Conservation (phyloP, 148 eudicot species). For the Euryodendron excelsum region DNA sequence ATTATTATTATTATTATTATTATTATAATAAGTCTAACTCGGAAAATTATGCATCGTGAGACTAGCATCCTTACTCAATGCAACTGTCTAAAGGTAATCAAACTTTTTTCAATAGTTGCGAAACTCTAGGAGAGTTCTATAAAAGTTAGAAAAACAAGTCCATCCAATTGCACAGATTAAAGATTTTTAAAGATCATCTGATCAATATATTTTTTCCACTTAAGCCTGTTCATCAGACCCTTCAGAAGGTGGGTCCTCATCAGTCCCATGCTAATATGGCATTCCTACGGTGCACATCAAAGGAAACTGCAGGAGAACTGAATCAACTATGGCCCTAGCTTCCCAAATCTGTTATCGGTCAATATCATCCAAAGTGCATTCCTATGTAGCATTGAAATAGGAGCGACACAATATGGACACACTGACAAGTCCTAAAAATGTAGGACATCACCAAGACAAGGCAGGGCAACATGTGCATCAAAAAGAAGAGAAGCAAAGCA, state of each 20-base stretch:
- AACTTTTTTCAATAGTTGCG: background rate
- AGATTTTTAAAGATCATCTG: background rate
- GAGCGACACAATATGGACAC: background rate
- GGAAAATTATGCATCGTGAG: background rate
- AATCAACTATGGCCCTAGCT: too few relatives aligned
- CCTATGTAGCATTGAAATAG: background rate
- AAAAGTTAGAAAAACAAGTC: background rate
- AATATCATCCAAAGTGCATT: background rate
- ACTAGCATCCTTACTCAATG: background rate
- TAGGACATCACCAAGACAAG: too few relatives aligned
- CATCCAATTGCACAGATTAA: background rate
- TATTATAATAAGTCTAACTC: too few relatives aligned
- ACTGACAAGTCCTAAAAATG: background rate
- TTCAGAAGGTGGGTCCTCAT: background rate
- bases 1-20: too few relatives aligned
- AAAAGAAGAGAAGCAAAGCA: too few relatives aligned
- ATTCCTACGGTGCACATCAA: background rate
- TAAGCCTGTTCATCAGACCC: background rate
- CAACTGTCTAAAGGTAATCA: background rate
- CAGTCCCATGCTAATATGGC: background rate
- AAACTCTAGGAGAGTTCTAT: background rate
- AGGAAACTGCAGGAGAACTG: background rate
- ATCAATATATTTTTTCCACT: background rate
- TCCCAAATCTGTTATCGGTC: too few relatives aligned
- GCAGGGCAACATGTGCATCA: too few relatives aligned